These are phyloP conservation scores for Cymbopogon flexuosus DNA, from an alignment of 202 grass and related monocot genomes.

Conservation along the genomic window DNA sequence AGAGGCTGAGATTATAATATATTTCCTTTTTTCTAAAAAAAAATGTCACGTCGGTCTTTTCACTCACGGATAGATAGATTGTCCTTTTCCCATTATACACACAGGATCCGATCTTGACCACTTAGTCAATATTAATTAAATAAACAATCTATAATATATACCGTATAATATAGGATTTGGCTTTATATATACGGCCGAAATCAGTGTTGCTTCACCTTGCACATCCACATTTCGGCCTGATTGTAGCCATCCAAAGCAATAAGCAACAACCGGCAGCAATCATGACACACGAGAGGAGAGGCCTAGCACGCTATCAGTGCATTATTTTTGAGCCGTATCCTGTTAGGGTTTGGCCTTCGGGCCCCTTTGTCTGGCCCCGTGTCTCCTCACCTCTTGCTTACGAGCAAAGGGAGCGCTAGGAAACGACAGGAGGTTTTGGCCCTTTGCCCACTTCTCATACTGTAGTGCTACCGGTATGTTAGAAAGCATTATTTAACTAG, in stretches of 20 bases:
- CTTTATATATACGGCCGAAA: not conserved
- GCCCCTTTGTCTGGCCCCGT: conserved; percentile 26
- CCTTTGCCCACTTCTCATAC: conserved; percentile 5
- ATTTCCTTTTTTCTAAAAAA: too few species aligned
- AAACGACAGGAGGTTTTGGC: conserved; percentile 11
- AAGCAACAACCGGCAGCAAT: not conserved
- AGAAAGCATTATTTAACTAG: conserved; percentile 3
- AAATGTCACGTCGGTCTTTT: not conserved
- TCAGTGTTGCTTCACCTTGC: not conserved
- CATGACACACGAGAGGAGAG: not conserved
- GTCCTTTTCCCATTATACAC: not conserved
- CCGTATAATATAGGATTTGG: not conserved
- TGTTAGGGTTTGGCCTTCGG: conserved; percentile 37
- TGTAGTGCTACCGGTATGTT: not conserved
- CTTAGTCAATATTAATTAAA: not conserved
- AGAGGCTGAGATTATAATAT: too few species aligned
- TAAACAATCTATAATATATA: not conserved
- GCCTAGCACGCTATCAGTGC: not conserved
- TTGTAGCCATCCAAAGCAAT: not conserved
- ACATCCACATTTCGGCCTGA: not conserved
- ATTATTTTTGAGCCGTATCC: conserved; percentile 20
- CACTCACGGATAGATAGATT: not conserved
- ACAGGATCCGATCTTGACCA: not conserved
- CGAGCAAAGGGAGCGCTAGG: conserved; percentile 18
- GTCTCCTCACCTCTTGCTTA: conserved; percentile 13